Evolutionary conservation across 345 rosid genomes (phyloP).

Genomic region (Salix caprea): DNA sequence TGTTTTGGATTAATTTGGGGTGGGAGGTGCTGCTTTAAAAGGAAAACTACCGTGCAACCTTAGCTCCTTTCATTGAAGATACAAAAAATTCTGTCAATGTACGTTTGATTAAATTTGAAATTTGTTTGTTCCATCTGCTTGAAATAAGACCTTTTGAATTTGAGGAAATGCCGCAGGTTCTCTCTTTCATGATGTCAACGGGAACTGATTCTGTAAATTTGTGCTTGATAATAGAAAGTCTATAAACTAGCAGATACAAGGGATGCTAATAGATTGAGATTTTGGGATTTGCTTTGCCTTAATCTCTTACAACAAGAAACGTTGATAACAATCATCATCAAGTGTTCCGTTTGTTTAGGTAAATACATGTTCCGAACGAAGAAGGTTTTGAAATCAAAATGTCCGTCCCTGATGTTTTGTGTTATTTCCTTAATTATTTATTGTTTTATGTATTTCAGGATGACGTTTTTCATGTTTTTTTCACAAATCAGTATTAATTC

Average conservation of each 20-base stretch:
- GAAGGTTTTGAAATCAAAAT: background rate
- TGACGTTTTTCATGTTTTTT: background rate
- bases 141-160: background rate
- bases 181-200: background rate
- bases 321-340: too few species aligned
- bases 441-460: background rate
- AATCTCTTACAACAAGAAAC: too few species aligned
- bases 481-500: background rate
- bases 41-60: conserved; percentile 6
- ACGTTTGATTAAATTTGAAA: background rate
- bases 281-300: too few species aligned
- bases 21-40: background rate
- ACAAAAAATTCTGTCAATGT: background rate
- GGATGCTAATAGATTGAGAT: too few species aligned
- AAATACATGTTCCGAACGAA: background rate
- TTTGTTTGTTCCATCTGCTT: background rate
- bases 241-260: too few species aligned
- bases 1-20: background rate
- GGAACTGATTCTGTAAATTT: too few species aligned
- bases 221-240: too few species aligned
- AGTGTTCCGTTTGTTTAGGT: too few species aligned
- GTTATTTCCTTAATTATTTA: background rate
- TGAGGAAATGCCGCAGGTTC: background rate
- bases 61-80: background rate
- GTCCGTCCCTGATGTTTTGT: background rate